Percentiles rank a stretch among this genome's conserved stretches.
Conservation (phyloP, 2,329 filamentous ascomycete species). For the Chrysoporthe cubensis region DNA sequence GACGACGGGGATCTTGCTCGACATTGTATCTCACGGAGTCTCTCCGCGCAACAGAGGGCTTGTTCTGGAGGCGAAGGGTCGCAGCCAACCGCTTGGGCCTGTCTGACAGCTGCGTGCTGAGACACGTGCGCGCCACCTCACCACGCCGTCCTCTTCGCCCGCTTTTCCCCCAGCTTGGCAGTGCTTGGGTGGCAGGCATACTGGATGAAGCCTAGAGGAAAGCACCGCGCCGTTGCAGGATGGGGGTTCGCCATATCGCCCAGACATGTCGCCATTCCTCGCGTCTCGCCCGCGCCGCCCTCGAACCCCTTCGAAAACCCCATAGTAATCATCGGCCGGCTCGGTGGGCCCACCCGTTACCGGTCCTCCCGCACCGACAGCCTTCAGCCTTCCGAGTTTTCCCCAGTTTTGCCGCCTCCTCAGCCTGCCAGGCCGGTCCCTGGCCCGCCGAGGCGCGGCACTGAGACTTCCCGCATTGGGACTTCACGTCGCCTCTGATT, state of each 20-base stretch:
- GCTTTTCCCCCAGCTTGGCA: too few relatives aligned
- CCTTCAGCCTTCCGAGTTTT: slow-evolving; percentile 14
- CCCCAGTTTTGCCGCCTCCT: slow-evolving; percentile 21
- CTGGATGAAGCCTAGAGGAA: too few relatives aligned
- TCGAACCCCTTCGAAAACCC: too few relatives aligned
- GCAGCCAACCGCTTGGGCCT: too few relatives aligned
- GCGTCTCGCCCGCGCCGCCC: not conserved
- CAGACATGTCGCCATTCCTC: slow-evolving; percentile 10
- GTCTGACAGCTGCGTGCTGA: too few relatives aligned
- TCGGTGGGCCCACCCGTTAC: slow-evolving; percentile 23
- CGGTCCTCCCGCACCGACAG: slow-evolving; percentile 23
- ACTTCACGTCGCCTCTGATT: slow-evolving; percentile 19
- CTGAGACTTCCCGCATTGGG: slow-evolving; percentile 23
- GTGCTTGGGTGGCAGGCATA: too few relatives aligned
- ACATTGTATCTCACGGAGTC: too few relatives aligned
- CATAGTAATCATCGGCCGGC: slow-evolving; percentile 17
- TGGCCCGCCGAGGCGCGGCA: slow-evolving; percentile 22
- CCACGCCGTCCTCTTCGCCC: not conserved
- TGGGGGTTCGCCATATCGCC: not conserved
- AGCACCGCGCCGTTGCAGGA: not conserved
- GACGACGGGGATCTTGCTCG: too few relatives aligned
- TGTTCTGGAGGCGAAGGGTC: too few relatives aligned
- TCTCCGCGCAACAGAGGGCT: too few relatives aligned
- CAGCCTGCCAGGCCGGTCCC: slow-evolving; percentile 21
- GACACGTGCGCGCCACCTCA: too few relatives aligned